phyloP scores from a whole-genome alignment of 768 basidiomycete genomes.

The Baorangia bicolor region DNA sequence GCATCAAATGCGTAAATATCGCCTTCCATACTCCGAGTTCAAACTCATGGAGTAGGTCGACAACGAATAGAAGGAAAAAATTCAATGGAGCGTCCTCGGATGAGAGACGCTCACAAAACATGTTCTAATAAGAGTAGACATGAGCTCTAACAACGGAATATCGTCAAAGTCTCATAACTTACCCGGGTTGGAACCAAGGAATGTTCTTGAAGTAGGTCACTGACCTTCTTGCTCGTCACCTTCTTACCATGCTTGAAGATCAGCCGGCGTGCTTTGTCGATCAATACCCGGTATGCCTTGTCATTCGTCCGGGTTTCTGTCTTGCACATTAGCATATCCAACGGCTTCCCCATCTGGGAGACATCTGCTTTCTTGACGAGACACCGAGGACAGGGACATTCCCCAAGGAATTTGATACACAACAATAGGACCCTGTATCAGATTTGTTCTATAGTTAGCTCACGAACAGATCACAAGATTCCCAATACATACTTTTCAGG shows the following conservation, averaged over 20 bases:
- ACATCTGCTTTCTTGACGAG: background rate
- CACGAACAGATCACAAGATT: fast-evolving
- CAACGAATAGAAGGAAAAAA: too few species aligned
- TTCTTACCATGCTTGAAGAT: background rate
- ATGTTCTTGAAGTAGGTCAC: background rate
- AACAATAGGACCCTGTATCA: background rate
- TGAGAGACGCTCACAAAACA: too few species aligned
- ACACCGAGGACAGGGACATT: background rate
- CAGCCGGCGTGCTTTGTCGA: background rate
- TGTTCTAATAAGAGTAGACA: too few species aligned
- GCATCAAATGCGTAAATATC: too few species aligned
- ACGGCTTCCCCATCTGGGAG: background rate
- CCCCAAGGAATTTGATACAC: conserved; percentile 4
- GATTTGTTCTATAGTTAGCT: background rate
- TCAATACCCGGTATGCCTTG: fast-evolving
- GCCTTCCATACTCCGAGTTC: too few species aligned
- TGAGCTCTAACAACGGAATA: too few species aligned
- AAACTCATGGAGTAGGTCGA: too few species aligned
- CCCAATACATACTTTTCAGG: conserved; percentile 11
- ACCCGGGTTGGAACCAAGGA: background rate
- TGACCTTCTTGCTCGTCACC: background rate
- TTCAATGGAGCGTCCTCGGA: too few species aligned
- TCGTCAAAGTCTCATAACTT: background rate
- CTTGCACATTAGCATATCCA: background rate
- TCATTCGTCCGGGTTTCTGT: background rate